A percentile compares a stretch with the other conserved stretches of the same genome.
Conservation (phyloP, 768 basidiomycete genomes). For the Solioccasus polychromus region DNA sequence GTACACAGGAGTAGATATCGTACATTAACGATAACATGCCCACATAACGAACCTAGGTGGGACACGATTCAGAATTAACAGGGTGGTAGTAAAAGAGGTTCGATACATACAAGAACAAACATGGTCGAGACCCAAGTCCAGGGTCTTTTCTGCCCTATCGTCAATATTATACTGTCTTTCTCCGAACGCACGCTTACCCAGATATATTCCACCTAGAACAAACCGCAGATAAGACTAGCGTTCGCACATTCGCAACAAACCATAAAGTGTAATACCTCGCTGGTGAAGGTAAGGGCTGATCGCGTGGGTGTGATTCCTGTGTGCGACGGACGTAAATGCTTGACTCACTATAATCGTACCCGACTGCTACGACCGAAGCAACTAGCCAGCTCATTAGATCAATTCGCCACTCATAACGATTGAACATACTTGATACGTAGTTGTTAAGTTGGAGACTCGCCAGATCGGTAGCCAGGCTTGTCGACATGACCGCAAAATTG, state of each 20-base stretch:
- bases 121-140: slow-evolving; percentile 8
- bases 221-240: too few relatives aligned
- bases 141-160: neutral
- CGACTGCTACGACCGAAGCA: neutral
- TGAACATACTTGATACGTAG: slow-evolving; percentile 3
- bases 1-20: neutral
- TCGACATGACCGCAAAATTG: slow-evolving; percentile 2
- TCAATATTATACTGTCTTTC: neutral
- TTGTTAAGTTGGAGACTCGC: slow-evolving; percentile 5
- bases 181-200: slow-evolving; percentile 2
- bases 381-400: slow-evolving; percentile 1
- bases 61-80: too few relatives aligned
- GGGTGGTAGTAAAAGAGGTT: too few relatives aligned
- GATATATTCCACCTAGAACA: slow-evolving; percentile 3
- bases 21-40: slow-evolving; percentile 3
- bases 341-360: slow-evolving; percentile 7
- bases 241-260: too few relatives aligned
- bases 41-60: slow-evolving; percentile 9
- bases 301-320: neutral
- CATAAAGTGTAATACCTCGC: slow-evolving; percentile 2
- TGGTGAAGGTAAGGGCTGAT: slow-evolving; percentile 7
- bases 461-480: neutral
- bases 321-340: neutral
- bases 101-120: slow-evolving; percentile 2
- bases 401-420: neutral